Base-by-base conservation (phyloP, 495 filamentous ascomycete genomes). In the Xylaria acuta region DNA sequence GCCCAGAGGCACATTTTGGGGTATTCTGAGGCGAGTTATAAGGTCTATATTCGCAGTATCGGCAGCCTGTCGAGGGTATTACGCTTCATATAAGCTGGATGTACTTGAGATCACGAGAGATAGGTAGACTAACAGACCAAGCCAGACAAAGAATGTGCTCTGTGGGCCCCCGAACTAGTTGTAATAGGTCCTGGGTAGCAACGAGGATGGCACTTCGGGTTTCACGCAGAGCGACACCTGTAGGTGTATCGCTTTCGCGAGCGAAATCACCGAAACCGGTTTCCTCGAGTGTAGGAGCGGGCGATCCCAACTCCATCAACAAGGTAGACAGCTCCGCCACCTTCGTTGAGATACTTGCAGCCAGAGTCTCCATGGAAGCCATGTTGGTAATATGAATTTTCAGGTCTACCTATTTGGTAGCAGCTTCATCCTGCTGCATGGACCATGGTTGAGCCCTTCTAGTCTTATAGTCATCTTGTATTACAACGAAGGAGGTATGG, bases 1-100 rank as follows among this genome's bases (percentile, higher is more conserved):
- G 62, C 67, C 59, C 0, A 76, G 45, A 16, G 81, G 81, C 6
- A 82, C 80, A n/a, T 71, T 71, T 63, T 80, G 74, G 0, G 80
- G 78, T 12, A 82, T 73, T n/a, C 72, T 74, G 66, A 79, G 51
- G 25, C 51, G 51, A 27, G 51, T 54, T 12, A 54, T 54, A 14
- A 54, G 25, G 51, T 54, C 51, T 54, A 54, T 30, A 12, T 54
- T 54, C 51, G 51, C 51, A 54, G 51, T 54, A 12, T 54, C 51
- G 51, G 51, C 51, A 27, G 51, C 51, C 51, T 54, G 22, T 53
- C 11, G 3, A 12, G 6, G 25, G 4, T 1, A 54, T 54, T 5
- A 54, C 30, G 51, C 20, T 77, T 59, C n/a, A 47, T 5, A 56
- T n/a, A 12, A 70, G 22, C n/a, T 22, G 1, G n/a, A 40, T 43